These are phyloP conservation scores for Yamagishiella unicocca DNA, from an alignment of 139 green algal species.

Conservation along the genomic window DNA sequence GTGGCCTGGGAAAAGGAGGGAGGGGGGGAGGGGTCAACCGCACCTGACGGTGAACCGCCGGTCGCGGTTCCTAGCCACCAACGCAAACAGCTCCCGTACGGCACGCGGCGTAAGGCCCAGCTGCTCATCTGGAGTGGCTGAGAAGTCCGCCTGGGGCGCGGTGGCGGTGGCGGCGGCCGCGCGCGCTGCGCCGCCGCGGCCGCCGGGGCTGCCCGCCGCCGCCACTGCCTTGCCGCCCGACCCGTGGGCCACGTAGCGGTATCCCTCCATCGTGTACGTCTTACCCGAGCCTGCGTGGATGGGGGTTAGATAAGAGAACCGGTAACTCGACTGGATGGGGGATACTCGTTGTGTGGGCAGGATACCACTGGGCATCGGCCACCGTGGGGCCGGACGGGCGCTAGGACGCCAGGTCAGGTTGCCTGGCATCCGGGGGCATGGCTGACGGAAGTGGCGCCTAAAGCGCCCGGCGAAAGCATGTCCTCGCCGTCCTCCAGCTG, in stretches of 20 bases:
- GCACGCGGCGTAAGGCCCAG: slow-evolving; percentile 65
- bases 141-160: slow-evolving; percentile 49
- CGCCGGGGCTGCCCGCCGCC: not conserved
- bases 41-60: slow-evolving; percentile 48
- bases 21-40: too few species aligned
- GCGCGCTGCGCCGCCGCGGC: not conserved
- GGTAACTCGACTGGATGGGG: too few species aligned
- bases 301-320: too few species aligned
- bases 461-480: too few species aligned
- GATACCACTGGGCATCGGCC: too few species aligned
- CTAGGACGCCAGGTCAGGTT: too few species aligned
- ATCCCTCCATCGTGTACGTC: slow-evolving; percentile 75
- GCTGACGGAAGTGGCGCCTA: too few species aligned
- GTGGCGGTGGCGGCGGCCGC: not conserved
- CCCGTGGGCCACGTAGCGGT: slow-evolving; percentile 46
- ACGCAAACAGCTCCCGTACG: slow-evolving; percentile 53
- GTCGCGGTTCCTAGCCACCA: not conserved
- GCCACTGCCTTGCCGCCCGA: not conserved
- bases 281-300: slow-evolving; percentile 61
- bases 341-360: too few species aligned
- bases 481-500: too few species aligned
- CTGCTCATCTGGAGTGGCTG: slow-evolving; percentile 47
- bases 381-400: too few species aligned
- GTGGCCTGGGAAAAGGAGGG: too few species aligned
- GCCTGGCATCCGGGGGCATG: too few species aligned